phyloP scores from a whole-genome alignment of 1,284 basidiomycete genomes.

The Cutaneotrichosporon sp. region DNA sequence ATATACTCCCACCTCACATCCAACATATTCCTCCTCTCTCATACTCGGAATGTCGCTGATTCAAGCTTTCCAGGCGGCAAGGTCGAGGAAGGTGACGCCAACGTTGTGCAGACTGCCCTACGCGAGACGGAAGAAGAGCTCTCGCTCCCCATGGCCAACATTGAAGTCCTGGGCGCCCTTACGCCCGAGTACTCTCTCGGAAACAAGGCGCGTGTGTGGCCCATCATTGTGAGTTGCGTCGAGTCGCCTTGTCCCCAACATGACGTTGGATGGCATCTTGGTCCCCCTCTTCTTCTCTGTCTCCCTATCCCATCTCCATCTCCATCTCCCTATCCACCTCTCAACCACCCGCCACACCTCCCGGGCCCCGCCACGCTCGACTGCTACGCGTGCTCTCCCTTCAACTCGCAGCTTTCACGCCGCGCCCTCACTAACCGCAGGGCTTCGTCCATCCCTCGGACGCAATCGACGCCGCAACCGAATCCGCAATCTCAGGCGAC shows the following conservation, averaged over 20 bases:
- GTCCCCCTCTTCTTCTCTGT: background rate
- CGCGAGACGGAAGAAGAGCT: slow-evolving; percentile 48
- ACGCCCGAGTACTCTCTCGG: slow-evolving; percentile 45
- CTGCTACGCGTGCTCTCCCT: too few relatives aligned
- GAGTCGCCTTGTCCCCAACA: too few relatives aligned
- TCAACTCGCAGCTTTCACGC: background rate
- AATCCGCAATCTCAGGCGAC: slow-evolving; percentile 6
- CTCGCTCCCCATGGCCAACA: slow-evolving; percentile 28
- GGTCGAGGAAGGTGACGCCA: slow-evolving; percentile 26
- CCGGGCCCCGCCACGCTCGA: too few relatives aligned
- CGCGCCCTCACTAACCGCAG: slow-evolving; percentile 19
- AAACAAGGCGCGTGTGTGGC: slow-evolving; percentile 47
- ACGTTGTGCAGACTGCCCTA: slow-evolving; percentile 38
- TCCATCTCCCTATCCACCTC: background rate
- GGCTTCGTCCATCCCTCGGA: slow-evolving; percentile 34
- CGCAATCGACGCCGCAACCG: slow-evolving; percentile 11
- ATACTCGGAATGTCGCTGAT: slow-evolving; percentile 1
- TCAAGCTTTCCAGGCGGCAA: slow-evolving; percentile 20
- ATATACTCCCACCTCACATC: too few relatives aligned
- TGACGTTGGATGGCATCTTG: background rate
- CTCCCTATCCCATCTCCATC: background rate
- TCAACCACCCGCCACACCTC: too few relatives aligned
- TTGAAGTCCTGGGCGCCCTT: slow-evolving; percentile 45
- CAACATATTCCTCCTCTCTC: background rate
- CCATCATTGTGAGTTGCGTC: slow-evolving; percentile 39